Evolutionary conservation across 805 yeast genomes (phyloP), one percentile per base, ranked within the genome.

Genomic region (Metschnikowia vanudenii): DNA sequence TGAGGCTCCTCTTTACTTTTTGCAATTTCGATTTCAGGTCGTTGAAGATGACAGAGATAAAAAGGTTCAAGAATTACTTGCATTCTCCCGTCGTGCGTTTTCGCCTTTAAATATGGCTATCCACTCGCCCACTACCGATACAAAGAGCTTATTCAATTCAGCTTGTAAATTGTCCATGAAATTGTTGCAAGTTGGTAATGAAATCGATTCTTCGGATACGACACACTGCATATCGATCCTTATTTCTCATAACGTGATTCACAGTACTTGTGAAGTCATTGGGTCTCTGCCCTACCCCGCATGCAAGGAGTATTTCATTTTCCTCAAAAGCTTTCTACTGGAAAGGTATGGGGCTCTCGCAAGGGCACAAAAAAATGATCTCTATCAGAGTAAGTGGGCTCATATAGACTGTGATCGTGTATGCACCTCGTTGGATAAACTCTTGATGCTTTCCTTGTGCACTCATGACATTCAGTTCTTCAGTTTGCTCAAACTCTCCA

Each of bases 401-500:
- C 59, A 54, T 32, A 22, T 24, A 14, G 45, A 41, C 19, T 64
- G 68, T 29, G 40, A 41, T 3, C 47, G 62, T 11, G 51, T 77
- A 1, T 60, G 71, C 9, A 64, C 71, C 3, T 59, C 71, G 4
- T 61, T 78, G 41, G 87, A 82, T 41, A 73, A 79, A 42, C 76
- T 80, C 4, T 56, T 80, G 26, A 67, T 80, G 26, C 55, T 79
- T 18, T 76, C 80, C 1, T 59, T 83, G 10, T 76, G 82, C 48
- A 72, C 81, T 0, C 77, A 78, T 39, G 76, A 73, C 33, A 58
- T 73, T 14, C 81, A 78, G 17, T 72, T 77, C 9, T 81, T 79
- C 56, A 65, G 71, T 33, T 56, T 74, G 16, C 69, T 82, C 10
- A 70, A 75, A 38, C 61, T 56, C 9, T 63, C 71, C 24, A 71